Evolutionary conservation across 805 yeast genomes (phyloP), one percentile per base, ranked within the genome.

Genomic region (Saccharomycopsis schoenii): DNA sequence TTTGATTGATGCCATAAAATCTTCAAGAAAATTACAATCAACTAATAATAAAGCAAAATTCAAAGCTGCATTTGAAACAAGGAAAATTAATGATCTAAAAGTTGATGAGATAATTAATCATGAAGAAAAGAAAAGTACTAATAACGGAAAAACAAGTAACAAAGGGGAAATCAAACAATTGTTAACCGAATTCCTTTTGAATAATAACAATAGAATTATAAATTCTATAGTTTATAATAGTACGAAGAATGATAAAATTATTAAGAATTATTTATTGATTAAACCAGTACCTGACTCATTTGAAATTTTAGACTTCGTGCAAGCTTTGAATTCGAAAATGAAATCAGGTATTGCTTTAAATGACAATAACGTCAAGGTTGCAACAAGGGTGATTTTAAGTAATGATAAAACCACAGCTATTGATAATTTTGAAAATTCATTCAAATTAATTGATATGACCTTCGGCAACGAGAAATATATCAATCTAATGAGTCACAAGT

Each of bases 341-440:
- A 25, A 2, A 39, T n/a, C 34, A 43, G 42, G 50, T 34, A 34
- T 62, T 15, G 14, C 40, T 14, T 19, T 60, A 14, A 55, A 55
- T 29, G 63, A 62, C 4, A 52, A 62, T 41, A 37, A 24, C 10
- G 55, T 62, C 43, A 63, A 63, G 34, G 60, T 63, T 17, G 65
- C 65, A 5, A 39, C 40, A 19, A 34, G 65, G 29, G 65, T 61
- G 19, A 59, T 63, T 11, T 42, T 63, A 14, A 58, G 59, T 42
- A 63, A 57, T 41, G 50, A 11, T 10, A 61, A 47, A 37, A n/a
- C 41, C n/a, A 8, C 52, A 10, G 58, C 64, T 11, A 59, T 55
- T n/a, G 60, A 42, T 11, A 63, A 61, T 59, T 61, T 63, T 42
- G 51, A 58, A 52, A 63, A 64, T 57, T 60, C 64, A 12, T 50